Base-by-base conservation (phyloP, 2,329 filamentous ascomycete genomes). In the Colletotrichum scovillei region DNA sequence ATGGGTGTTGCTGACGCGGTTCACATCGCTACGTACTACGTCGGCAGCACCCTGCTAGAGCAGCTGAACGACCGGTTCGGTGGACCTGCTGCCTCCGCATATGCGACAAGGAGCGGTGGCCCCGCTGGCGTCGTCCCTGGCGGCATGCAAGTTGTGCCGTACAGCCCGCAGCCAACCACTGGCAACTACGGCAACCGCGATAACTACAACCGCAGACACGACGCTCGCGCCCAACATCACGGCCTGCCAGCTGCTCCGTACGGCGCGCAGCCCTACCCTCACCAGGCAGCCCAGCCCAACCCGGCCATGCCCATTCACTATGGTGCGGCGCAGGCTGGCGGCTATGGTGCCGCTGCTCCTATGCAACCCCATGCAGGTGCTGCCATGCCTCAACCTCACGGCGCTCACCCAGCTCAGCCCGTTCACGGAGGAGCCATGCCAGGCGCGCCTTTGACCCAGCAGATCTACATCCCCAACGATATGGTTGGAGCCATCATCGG, bases 401-500 rank as follows among this genome's bases (percentile, higher is more conserved):
- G 81, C 32, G 91, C 92, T 35, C 86, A 86, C 66, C 81, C 81
- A 35, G 91, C 92, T 32, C 93, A 94, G 79, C 93, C 94, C 9
- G 92, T 95, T 86, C 91, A 92, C 75, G 91, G 90, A 22, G 83
- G 84, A 28, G 79, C 76, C 22, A 82, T 95, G 79, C 92, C 93
- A 53, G 94, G 94, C 64, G 92, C 94, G 76, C 95, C 95, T 63
- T 88, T 98, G 80, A 99, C 97, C 3, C 97, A 99, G 84, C 97
- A 99, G 84, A 99, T 99, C 77, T 99, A 94, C 86, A 99, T 99
- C 78, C 97, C 97, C 72, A 99, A 99, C 81, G 97, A 99, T 80
- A 98, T 99, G 97, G 97, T 99, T 67, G 97, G 97, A 75, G 97
- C 97, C 69, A 99, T 99, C 79, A 99, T 99, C 78, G 97, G 97